These are phyloP conservation scores for Gardenia jasminoides DNA, from an alignment of 257 asterid genomes.

Conservation along the genomic window DNA sequence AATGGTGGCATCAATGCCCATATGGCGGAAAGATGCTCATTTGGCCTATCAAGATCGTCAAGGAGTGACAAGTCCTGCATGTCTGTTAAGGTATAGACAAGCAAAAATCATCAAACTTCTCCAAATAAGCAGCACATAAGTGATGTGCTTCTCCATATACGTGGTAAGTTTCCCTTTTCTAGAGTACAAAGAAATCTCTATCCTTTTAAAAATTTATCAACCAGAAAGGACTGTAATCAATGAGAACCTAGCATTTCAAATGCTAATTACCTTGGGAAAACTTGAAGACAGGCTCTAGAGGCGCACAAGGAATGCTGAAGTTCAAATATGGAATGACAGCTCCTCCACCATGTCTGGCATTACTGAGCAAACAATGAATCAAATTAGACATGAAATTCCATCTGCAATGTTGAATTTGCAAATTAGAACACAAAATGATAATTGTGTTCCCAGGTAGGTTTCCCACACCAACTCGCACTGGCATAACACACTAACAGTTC, in stretches of 20 bases:
- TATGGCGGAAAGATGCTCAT: constrained; percentile 71
- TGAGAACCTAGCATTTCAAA: neutral
- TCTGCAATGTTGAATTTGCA: constrained; percentile 9
- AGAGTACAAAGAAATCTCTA: neutral
- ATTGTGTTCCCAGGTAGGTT: neutral
- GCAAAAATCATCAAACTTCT: neutral
- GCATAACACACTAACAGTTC: neutral
- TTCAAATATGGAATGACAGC: constrained; percentile 91
- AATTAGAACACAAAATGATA: neutral
- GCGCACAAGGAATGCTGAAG: constrained; percentile 95
- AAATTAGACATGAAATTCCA: constrained; percentile 14
- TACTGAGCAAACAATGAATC: constrained; percentile 46
- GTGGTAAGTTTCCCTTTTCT: neutral
- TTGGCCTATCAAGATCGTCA: constrained; percentile 74
- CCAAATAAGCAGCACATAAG: neutral
- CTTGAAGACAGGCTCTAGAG: constrained; percentile 77
- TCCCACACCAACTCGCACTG: neutral
- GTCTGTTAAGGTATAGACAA: constrained; percentile 38
- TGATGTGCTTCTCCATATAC: neutral
- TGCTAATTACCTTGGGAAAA: constrained; percentile 62
- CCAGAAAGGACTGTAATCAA: neutral
- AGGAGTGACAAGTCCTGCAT: constrained; percentile 57
- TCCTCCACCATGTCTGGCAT: constrained; percentile 98
- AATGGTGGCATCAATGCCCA: constrained; percentile 92
- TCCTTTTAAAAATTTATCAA: neutral